phyloP scores from a whole-genome alignment of 2,329 filamentous ascomycete species.

The Penicillium psychrosexuale region DNA sequence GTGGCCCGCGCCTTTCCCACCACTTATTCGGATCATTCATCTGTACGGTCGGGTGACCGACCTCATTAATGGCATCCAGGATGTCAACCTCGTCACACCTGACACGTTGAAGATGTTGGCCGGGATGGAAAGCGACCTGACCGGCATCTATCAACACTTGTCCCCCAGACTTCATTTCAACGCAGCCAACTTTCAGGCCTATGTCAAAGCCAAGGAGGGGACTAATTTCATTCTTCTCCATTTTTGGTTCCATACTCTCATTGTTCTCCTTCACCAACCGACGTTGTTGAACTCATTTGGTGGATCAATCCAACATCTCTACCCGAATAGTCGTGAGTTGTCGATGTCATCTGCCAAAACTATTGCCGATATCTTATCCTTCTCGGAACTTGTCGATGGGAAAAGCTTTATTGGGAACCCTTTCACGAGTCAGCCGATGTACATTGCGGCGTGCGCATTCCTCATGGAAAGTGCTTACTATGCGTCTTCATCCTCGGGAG shows the following conservation, averaged over 20 bases:
- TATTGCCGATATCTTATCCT: constrained; percentile 82
- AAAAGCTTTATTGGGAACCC: constrained; percentile 85
- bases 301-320: constrained; percentile 65
- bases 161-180: constrained; percentile 77
- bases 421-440: constrained; percentile 86
- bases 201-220: constrained; percentile 74
- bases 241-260: constrained; percentile 84
- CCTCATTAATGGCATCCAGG: constrained; percentile 74
- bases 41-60: constrained; percentile 82
- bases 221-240: constrained; percentile 84
- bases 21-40: constrained; percentile 78
- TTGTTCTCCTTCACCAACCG: constrained; percentile 80
- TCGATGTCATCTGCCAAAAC: constrained; percentile 90
- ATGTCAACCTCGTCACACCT: constrained; percentile 68
- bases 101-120: constrained; percentile 70
- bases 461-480: constrained; percentile 75
- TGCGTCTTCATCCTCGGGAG: constrained; percentile 63
- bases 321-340: constrained; percentile 73
- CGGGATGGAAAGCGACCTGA: constrained; percentile 78
- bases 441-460: constrained; percentile 86
- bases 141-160: constrained; percentile 68
- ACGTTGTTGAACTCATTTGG: constrained; percentile 76
- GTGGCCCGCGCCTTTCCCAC: constrained; percentile 76
- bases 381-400: constrained; percentile 79
- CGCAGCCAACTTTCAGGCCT: constrained; percentile 79